phyloP scores from a whole-genome alignment of 2,329 filamentous ascomycete genomes.

The Neocatenulostroma microsporum region DNA sequence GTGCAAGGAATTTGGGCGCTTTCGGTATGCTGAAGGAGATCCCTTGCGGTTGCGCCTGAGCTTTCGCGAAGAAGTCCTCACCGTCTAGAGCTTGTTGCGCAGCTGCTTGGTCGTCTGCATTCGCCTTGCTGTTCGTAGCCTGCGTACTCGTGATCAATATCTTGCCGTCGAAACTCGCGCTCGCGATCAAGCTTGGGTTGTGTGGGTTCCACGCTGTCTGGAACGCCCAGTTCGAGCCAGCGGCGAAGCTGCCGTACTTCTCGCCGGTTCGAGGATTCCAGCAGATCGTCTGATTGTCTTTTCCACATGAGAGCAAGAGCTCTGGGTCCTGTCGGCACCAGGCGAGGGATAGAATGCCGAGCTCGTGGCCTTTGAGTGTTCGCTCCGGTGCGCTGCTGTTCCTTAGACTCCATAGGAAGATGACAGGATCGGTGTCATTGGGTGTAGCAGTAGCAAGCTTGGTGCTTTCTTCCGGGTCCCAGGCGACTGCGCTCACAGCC shows the following conservation, averaged over 20 bases:
- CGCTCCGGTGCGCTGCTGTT: constrained; percentile 93
- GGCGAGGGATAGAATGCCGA: constrained; percentile 84
- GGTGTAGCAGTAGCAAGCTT: constrained; percentile 89
- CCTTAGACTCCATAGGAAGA: constrained; percentile 87
- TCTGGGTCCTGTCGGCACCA: constrained; percentile 92
- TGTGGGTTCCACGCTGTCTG: constrained; percentile 88
- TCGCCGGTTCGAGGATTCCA: constrained; percentile 95
- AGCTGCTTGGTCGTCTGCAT: constrained; percentile 55
- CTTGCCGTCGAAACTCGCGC: constrained; percentile 94
- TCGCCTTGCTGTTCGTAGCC: constrained; percentile 73
- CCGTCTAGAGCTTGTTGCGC: constrained; percentile 65
- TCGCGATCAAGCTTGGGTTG: constrained; percentile 86
- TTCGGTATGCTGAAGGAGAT: constrained; percentile 80
- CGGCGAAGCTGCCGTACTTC: constrained; percentile 82
- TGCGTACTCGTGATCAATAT: constrained; percentile 90
- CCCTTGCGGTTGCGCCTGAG: constrained; percentile 82
- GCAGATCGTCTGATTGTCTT: constrained; percentile 89
- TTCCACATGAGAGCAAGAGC: constrained; percentile 84
- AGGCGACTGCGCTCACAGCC: constrained; percentile 87
- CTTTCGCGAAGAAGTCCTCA: constrained; percentile 93
- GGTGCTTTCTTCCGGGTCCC: constrained; percentile 90
- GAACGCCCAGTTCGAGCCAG: constrained; percentile 98
- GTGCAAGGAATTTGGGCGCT: constrained; percentile 83
- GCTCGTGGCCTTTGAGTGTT: constrained; percentile 83
- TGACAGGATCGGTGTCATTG: constrained; percentile 78